Percentiles rank a stretch among this genome's conserved stretches.
These are phyloP conservation scores for Musa itinerans DNA, from an alignment of 176 grass and related monocot species.

Conservation along the genomic window DNA sequence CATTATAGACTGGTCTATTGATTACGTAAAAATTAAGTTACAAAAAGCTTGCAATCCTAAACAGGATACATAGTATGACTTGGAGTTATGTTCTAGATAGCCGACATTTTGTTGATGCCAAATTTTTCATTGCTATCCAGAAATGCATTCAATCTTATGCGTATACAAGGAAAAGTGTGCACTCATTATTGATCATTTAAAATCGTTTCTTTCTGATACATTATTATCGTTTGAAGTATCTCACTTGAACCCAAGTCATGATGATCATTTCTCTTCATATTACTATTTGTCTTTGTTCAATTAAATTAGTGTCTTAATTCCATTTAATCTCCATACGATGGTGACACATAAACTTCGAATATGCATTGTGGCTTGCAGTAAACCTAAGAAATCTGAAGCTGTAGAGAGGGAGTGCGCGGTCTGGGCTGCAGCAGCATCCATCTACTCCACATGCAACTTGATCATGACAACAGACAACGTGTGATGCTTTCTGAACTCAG, in stretches of 20 bases:
- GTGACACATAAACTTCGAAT: neutral
- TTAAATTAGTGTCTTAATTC: too few species aligned
- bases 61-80: too few species aligned
- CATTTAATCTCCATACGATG: too few species aligned
- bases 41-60: neutral
- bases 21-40: too few species aligned
- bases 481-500: constrained; percentile 42
- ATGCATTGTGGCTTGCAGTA: constrained; percentile 40
- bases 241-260: too few species aligned
- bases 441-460: constrained; percentile 89
- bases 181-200: too few species aligned
- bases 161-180: too few species aligned
- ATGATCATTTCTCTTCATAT: neutral
- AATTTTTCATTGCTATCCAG: neutral
- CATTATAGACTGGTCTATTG: too few species aligned
- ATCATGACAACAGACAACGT: constrained; percentile 61
- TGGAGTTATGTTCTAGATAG: too few species aligned
- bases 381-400: constrained; percentile 48
- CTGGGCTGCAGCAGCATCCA: constrained; percentile 82
- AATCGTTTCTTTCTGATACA: too few species aligned
- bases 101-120: neutral
- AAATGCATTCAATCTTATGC: neutral
- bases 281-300: neutral
- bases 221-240: too few species aligned
- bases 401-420: constrained; percentile 64